A percentile compares a stretch with the other conserved stretches of the same genome.
phyloP scores from a whole-genome alignment of 2,329 filamentous ascomycete genomes.

The Sordariomycetes sp. region DNA sequence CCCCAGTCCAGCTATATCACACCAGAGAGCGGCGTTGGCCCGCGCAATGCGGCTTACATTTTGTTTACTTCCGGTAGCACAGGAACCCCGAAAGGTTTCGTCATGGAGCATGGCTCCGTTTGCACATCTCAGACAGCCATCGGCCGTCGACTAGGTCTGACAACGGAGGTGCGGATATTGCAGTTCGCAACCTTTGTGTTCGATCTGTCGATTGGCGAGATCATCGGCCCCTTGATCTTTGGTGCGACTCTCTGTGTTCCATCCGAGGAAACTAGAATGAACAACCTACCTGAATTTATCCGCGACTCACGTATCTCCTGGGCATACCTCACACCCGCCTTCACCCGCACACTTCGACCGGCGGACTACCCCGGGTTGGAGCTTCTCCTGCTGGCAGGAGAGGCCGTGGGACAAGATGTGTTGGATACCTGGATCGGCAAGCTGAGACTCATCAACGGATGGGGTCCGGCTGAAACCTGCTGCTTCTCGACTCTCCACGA shows the following conservation, averaged over 20 bases:
- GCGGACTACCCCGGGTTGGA: conserved; percentile 1
- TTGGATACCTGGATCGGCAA: conserved; percentile 9
- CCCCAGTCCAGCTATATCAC: not conserved
- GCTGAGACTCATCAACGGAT: conserved; percentile 5
- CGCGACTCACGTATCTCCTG: not conserved
- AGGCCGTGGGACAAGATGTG: conserved; percentile 7
- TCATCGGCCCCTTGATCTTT: conserved; percentile 3
- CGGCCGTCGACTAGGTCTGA: not conserved
- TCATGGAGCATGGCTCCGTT: conserved; percentile 5
- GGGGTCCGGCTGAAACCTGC: conserved; percentile 11
- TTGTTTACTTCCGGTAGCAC: conserved; percentile 9
- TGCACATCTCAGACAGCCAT: not conserved
- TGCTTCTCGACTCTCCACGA: not conserved
- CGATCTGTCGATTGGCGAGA: conserved; percentile 4
- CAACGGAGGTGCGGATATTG: not conserved
- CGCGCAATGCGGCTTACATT: conserved; percentile 5
- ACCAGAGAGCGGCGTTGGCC: not conserved
- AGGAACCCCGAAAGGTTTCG: conserved; percentile 7
- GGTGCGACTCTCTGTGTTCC: conserved; percentile 30
- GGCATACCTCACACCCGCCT: conserved; percentile 4
- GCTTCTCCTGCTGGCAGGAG: conserved; percentile 6
- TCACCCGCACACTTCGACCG: not conserved
- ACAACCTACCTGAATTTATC: conserved; percentile 1
- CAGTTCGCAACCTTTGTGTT: conserved; percentile 5
- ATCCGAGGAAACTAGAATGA: conserved; percentile 15